Evolutionary conservation across 257 asterid species (phyloP).

Genomic region (Solanum virginianum): DNA sequence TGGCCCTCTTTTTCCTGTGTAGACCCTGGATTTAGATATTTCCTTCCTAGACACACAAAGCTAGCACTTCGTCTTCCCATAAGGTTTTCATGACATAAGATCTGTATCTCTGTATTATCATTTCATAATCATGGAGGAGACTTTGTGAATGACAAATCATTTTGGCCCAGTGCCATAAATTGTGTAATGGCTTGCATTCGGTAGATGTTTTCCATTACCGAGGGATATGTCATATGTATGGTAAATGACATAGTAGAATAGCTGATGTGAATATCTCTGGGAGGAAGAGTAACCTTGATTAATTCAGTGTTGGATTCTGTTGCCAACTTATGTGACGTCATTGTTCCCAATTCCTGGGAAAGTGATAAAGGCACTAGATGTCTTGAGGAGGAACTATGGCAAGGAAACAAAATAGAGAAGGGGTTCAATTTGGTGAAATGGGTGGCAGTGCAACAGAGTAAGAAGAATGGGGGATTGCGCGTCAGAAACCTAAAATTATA

Average conservation of each 20-base stretch:
- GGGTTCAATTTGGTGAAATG: too few species aligned
- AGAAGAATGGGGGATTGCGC: too few species aligned
- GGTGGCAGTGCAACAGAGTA: too few species aligned
- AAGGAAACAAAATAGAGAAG: too few species aligned
- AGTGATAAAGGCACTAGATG: too few species aligned
- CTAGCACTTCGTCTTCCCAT: neutral
- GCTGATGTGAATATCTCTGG: neutral
- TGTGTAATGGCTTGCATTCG: neutral
- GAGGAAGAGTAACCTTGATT: too few species aligned
- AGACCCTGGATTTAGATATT: neutral
- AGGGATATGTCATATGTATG: neutral
- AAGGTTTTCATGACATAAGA: neutral
- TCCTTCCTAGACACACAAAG: neutral
- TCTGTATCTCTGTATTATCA: neutral
- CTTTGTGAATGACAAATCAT: neutral
- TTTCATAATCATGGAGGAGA: neutral
- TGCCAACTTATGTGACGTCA: too few species aligned
- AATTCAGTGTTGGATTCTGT: too few species aligned
- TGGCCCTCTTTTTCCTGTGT: neutral
- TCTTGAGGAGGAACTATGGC: too few species aligned
- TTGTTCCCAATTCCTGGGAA: too few species aligned
- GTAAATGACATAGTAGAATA: neutral
- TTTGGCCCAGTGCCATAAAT: neutral
- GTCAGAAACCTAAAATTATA: too few species aligned
- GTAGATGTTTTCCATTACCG: neutral